A percentile compares a stretch with the other conserved stretches of the same genome.
Evolutionary conservation across 441 rosid species (phyloP).

Genomic region (Codiaeum variegatum): DNA sequence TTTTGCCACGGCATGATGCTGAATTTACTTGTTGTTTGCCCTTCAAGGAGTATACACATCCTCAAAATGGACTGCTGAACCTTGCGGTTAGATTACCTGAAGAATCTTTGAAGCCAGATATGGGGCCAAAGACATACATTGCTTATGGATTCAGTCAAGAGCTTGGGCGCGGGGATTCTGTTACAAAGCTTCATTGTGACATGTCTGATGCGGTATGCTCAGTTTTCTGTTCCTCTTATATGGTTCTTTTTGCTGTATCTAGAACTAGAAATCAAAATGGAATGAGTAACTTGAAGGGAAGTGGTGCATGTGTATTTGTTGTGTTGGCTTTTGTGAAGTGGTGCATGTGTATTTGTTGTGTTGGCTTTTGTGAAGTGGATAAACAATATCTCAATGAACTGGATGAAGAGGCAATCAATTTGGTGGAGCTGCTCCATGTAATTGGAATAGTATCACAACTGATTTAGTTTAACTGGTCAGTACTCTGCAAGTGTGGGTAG

Average conservation of each 20-base stretch:
- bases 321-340: background rate
- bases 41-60: conserved; percentile 77
- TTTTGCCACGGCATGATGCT: conserved; percentile 66
- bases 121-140: conserved; percentile 92
- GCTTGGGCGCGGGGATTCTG: conserved; percentile 92
- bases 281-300: background rate
- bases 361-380: background rate
- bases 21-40: conserved; percentile 77
- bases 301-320: background rate
- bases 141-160: conserved; percentile 76
- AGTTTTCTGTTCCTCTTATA: background rate
- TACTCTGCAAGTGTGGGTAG: background rate
- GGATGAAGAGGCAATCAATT: background rate
- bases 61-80: conserved; percentile 55
- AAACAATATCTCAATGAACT: background rate
- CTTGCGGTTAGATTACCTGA: conserved; percentile 59
- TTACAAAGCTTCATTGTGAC: conserved; percentile 90
- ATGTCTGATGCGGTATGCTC: conserved; percentile 88
- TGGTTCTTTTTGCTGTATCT: background rate
- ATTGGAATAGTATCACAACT: background rate
- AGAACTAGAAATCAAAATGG: background rate
- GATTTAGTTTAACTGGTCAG: background rate
- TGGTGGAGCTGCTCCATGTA: background rate
- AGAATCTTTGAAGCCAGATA: conserved; percentile 61
- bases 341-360: background rate